A percentile compares a stretch with the other conserved stretches of the same genome.
Evolutionary conservation across 2,329 filamentous ascomycete genomes (phyloP).

Genomic region (Diplodia mutila): DNA sequence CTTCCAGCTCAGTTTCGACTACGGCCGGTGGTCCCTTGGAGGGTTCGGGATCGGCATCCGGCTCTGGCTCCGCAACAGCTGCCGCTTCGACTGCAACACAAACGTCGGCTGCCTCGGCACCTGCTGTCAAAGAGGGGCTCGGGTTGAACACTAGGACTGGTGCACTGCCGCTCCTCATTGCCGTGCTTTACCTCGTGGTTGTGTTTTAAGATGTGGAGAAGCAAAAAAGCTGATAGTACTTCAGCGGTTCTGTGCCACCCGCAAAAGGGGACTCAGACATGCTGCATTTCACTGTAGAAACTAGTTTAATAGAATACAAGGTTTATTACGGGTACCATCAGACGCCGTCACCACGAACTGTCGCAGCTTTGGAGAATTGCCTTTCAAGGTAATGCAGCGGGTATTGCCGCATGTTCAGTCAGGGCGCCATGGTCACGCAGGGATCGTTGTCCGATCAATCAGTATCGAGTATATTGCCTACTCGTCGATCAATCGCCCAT

Average conservation of each 20-base stretch:
- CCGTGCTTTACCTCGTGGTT: slow-evolving; percentile 6
- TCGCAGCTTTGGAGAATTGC: neutral
- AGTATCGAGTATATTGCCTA: neutral
- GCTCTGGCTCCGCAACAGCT: slow-evolving; percentile 7
- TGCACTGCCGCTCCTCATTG: slow-evolving; percentile 1
- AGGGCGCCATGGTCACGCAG: neutral
- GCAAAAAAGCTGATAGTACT: neutral
- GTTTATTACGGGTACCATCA: neutral
- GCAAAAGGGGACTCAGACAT: neutral
- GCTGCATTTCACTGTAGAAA: neutral
- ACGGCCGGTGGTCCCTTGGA: neutral
- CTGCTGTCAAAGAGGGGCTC: neutral
- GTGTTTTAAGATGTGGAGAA: neutral
- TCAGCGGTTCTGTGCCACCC: neutral
- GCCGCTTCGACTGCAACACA: slow-evolving; percentile 7
- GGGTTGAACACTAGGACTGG: neutral
- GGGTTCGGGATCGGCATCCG: neutral
- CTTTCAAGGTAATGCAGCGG: neutral
- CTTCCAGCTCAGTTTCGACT: neutral
- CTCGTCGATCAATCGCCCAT: neutral
- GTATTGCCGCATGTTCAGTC: neutral
- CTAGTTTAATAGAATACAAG: slow-evolving; percentile 16
- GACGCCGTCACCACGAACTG: neutral
- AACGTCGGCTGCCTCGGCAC: neutral
- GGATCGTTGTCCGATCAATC: neutral